Evolutionary conservation across 176 grass and related monocot genomes (phyloP).

Genomic region (Oryza brachyantha): DNA sequence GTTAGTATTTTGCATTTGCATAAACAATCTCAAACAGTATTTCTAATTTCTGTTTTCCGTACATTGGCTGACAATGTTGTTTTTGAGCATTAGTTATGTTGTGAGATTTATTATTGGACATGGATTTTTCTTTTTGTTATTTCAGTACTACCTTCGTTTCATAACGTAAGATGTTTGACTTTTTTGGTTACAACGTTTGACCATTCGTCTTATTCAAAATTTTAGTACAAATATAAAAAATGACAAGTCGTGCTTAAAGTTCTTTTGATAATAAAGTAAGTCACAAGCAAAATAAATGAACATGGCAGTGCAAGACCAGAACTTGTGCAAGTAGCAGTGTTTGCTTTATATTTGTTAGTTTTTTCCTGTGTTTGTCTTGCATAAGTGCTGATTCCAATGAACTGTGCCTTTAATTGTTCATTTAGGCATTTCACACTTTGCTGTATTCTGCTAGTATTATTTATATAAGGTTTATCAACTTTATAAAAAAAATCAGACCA

Average conservation of each 20-base stretch:
- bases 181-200: too few species aligned
- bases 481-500: not conserved
- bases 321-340: not conserved
- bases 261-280: too few species aligned
- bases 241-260: too few species aligned
- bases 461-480: not conserved
- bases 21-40: not conserved
- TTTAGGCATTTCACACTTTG: not conserved
- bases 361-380: not conserved
- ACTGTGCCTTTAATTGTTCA: not conserved
- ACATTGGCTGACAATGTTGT: not conserved
- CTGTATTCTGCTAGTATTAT: not conserved
- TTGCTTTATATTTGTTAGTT: not conserved
- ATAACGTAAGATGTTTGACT: too few species aligned
- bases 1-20: constrained; percentile 32
- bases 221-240: too few species aligned
- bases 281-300: too few species aligned
- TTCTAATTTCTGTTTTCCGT: not conserved
- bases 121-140: not conserved
- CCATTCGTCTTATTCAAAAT: too few species aligned
- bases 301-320: not conserved
- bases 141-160: too few species aligned
- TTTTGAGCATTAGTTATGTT: not conserved
- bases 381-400: not conserved
- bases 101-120: not conserved